Evolutionary conservation across 192 early-diverging fungal genomes (phyloP), one percentile per base, ranked within the genome.

Genomic region (Coemansia sp.): DNA sequence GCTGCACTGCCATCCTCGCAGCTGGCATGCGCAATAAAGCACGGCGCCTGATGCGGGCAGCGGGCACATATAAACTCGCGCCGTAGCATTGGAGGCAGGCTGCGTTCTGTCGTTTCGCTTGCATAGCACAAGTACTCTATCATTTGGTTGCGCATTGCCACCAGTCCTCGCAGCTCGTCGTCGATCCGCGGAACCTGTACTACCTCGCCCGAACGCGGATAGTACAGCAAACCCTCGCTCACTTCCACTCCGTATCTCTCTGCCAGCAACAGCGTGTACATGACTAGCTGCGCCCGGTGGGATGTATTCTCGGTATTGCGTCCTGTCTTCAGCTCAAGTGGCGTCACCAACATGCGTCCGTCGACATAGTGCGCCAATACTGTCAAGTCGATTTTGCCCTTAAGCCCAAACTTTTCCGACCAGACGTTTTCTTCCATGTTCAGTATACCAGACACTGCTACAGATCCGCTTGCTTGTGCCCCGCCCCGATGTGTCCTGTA

Each of bases 361-460:
- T 25, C 56, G 7, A 58, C 28, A 38, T 62, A 71, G 53, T 62
- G 68, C 14, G 75, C 67, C 54, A 71, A 38, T 1, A 78, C 65
- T 0, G 89, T 89, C 24, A 89, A 87, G 65, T 98, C 95, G 24
- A 98, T 84, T 64, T 92, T 94, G 23, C 96, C 96, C 57, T 96
- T 96, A 18, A 98, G 75, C 1, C 96, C 96, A 81, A 87, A 96
- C 67, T 76, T 92, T 8, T 93, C 90, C 28, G 93, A 94, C 93
- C 93, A 97, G 23, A 95, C 83, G 53, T 87, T 86, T 59, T 98
- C 95, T 69, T 98, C 96, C 62, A 96, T 90, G 61, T 94, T 90
- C 38, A 95, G 61, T 0, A 94, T 74, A 51, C 89, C 88, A 24
- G 77, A 82, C 23, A 97, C 77, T 22, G 85, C 78, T 9, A 87